A percentile compares a stretch with the other conserved stretches of the same genome.
Conservation (phyloP, 1,284 basidiomycete species). For the Wolfiporia cocos region DNA sequence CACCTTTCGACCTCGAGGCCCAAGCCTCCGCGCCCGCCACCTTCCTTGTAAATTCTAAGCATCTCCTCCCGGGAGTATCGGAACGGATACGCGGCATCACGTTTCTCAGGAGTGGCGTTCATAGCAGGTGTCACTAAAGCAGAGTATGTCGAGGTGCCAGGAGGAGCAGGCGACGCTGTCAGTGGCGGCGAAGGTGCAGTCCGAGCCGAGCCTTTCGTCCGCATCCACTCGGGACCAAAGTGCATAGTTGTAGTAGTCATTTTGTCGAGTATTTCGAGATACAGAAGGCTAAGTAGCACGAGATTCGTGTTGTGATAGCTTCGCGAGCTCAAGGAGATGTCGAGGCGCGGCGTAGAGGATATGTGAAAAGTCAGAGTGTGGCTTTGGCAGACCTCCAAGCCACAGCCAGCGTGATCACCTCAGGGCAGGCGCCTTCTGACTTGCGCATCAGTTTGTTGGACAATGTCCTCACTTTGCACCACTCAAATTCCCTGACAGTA, state of each 20-base stretch:
- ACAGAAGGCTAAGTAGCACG: not conserved
- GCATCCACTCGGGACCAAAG: slow-evolving; percentile 89
- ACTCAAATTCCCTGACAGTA: no score
- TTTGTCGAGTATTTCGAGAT: slow-evolving; percentile 21
- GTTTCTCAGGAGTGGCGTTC: slow-evolving; percentile 43
- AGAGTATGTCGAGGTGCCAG: slow-evolving; percentile 70
- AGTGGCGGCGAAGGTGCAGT: slow-evolving; percentile 56
- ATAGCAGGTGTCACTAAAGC: slow-evolving; percentile 61
- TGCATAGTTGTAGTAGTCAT: slow-evolving; percentile 77
- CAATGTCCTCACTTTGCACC: no score
- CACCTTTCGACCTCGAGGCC: slow-evolving; percentile 84
- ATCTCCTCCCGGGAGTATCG: slow-evolving; percentile 84
- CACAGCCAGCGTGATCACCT: slow-evolving; percentile 19
- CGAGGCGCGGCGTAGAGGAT: slow-evolving; percentile 11
- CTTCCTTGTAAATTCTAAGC: slow-evolving; percentile 79
- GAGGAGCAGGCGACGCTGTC: slow-evolving; percentile 32
- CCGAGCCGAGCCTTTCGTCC: slow-evolving; percentile 57
- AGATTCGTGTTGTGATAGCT: slow-evolving; percentile 4
- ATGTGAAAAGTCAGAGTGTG: slow-evolving; percentile 16
- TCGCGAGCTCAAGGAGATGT: slow-evolving; percentile 6
- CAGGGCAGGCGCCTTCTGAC: slow-evolving; percentile 23
- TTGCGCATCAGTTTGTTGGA: no score
- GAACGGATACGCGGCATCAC: slow-evolving; percentile 70
- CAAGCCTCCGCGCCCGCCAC: slow-evolving; percentile 63
- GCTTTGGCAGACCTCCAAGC: slow-evolving; percentile 7